phyloP scores from a whole-genome alignment of 495 filamentous ascomycete genomes.

The Neurospora sp. region DNA sequence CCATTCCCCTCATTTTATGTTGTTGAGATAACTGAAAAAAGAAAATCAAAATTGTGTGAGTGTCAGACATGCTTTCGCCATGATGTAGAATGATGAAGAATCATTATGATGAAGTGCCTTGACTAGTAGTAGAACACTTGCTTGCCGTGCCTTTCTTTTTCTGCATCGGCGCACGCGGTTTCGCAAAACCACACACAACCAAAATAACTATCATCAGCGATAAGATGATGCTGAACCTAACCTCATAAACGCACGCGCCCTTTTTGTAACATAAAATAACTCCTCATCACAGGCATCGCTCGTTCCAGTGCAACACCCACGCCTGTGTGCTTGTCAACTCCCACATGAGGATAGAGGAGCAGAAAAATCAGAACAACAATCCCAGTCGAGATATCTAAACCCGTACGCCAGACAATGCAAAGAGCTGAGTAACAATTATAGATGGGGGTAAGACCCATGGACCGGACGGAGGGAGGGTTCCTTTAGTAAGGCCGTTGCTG shows the following conservation, averaged over 20 bases:
- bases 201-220: not conserved
- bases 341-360: not conserved
- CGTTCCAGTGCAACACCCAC: not conserved
- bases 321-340: not conserved
- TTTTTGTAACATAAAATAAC: not conserved
- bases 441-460: not conserved
- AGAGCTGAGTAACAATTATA: constrained; percentile 14
- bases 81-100: not conserved
- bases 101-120: not conserved
- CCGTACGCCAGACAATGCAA: constrained; percentile 13
- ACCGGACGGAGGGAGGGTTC: not conserved
- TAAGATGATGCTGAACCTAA: not conserved
- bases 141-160: not conserved
- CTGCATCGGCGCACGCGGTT: not conserved
- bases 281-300: not conserved
- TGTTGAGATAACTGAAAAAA: not conserved
- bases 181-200: not conserved
- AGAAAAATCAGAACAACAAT: not conserved
- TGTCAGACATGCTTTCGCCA: too few species aligned
- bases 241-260: not conserved
- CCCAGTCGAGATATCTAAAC: not conserved
- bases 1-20: not conserved
- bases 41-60: not conserved
- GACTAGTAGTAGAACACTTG: not conserved
- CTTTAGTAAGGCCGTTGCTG: constrained; percentile 20